Percentiles rank a stretch among this genome's conserved stretches.
These are phyloP conservation scores for Citeromyces siamensis DNA, from an alignment of 1,139 yeast species.

Conservation along the genomic window DNA sequence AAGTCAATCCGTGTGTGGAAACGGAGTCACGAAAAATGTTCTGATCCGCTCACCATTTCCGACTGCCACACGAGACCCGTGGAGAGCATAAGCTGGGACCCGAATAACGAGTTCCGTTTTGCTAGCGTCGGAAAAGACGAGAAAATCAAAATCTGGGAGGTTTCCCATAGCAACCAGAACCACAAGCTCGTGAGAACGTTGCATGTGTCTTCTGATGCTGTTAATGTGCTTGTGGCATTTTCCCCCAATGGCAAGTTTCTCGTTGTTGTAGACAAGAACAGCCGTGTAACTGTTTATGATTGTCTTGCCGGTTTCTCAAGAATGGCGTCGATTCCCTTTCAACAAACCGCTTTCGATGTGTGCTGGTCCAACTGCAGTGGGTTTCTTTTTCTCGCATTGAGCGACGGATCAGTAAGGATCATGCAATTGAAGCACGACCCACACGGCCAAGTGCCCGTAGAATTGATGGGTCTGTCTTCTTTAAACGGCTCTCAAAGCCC, in stretches of 20 bases:
- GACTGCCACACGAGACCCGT: constrained; percentile 34
- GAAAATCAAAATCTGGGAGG: constrained; percentile 46
- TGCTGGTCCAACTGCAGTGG: constrained; percentile 14
- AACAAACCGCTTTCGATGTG: constrained; percentile 24
- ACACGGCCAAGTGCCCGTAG: neutral
- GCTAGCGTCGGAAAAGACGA: constrained; percentile 50
- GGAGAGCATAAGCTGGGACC: constrained; percentile 48
- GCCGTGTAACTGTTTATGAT: constrained; percentile 15
- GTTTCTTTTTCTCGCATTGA: constrained; percentile 14
- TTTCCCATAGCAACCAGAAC: constrained; percentile 15
- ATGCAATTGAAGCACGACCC: constrained; percentile 8
- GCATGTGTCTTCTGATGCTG: constrained; percentile 16
- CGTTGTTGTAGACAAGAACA: constrained; percentile 31
- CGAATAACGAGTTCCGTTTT: constrained; percentile 34
- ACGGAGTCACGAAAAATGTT: constrained; percentile 16
- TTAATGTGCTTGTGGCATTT: constrained; percentile 26
- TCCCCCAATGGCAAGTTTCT: constrained; percentile 42
- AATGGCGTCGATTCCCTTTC: constrained; percentile 16
- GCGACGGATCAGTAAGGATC: constrained; percentile 17
- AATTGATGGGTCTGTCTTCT: constrained; percentile 7
- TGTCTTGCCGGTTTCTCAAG: constrained; percentile 10
- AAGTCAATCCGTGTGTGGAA: constrained; percentile 32
- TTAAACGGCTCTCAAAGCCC: constrained; percentile 7
- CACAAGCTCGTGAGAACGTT: constrained; percentile 9
- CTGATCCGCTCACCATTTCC: constrained; percentile 26